Evolutionary conservation across 2,329 filamentous ascomycete species (phyloP).

Genomic region (Esteya vermicola): DNA sequence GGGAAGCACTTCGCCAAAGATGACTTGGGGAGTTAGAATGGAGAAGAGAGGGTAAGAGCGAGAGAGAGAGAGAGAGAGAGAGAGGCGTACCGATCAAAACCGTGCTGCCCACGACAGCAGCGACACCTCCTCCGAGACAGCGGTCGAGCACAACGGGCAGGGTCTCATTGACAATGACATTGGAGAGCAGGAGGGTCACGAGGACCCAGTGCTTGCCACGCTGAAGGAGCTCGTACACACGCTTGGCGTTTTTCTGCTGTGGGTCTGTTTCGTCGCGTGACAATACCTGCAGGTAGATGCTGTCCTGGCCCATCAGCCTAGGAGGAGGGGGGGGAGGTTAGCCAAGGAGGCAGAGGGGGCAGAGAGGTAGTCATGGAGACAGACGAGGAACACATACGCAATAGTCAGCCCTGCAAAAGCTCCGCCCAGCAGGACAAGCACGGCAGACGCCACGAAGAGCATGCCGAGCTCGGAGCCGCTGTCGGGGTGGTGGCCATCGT

Average conservation of each 20-base stretch:
- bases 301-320: conserved; percentile 63
- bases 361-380: not conserved
- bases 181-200: conserved; percentile 83
- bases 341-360: not conserved
- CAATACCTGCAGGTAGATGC: conserved; percentile 93
- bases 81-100: conserved; percentile 69
- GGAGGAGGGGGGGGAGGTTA: not conserved
- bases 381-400: too few species aligned
- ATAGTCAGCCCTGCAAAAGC: conserved; percentile 92
- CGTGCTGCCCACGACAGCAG: conserved; percentile 85
- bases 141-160: conserved; percentile 89
- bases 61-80: not conserved
- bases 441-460: conserved; percentile 63
- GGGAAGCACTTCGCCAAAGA: conserved; percentile 92
- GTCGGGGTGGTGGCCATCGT: conserved; percentile 31
- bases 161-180: conserved; percentile 96
- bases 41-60: too few species aligned
- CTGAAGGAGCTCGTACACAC: conserved; percentile 65
- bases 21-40: too few species aligned
- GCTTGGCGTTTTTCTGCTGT: conserved; percentile 75
- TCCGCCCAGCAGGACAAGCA: conserved; percentile 74
- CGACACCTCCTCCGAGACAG: conserved; percentile 85
- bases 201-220: conserved; percentile 97
- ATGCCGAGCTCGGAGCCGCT: conserved; percentile 58
- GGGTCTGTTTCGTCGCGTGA: conserved; percentile 68